Base-by-base conservation (phyloP, 2,329 filamentous ascomycete genomes). In the Colletotrichum eremochloae region DNA sequence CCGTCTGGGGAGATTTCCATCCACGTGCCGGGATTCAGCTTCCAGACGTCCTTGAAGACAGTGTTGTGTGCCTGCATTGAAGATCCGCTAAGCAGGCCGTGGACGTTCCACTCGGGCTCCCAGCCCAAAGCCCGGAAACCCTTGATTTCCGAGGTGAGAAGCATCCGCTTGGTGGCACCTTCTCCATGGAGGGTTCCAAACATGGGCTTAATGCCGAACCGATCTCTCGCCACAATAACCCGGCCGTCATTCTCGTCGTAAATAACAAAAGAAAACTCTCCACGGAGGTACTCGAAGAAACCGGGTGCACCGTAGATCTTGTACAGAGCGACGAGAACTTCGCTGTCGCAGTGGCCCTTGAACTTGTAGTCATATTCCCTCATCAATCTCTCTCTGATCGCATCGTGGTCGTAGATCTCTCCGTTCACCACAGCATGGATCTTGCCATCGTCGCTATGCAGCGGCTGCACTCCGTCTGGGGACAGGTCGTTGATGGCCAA, bases 341-440 rank as follows among this genome's bases (percentile, higher is more conserved):
- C 88, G 44, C 84, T 85, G 74, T 89, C 87, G 55, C 83, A 84
- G 38, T 79, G 76, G 44, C 85, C 81, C 44, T 78, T 77, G 79
- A 89, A 89, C 2, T 75, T 60, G 76, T 87, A 87, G 12, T 77
- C 75, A 61, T 80, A 80, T 2, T 81, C 71, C 2, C 76, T 69
- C n/a, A 75, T 68, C 31, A 85, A 77, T 14, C 81, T 75, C 8
- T 74, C 75, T 33, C 86, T 82, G 15, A 87, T 81, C 14, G 78
- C 75, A 61, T 88, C 85, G 69, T 85, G 81, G 75, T 87, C 86
- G 76, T 90, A 90, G n/a, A 90, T 81, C 76, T 90, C 88, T 38
- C 89, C 88, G 70, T 89, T 90, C 33, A 90, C 86, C n/a, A 90
- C 84, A 1, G 87, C 87, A 76, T 90, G 87, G 24, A 90, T 66